Evolutionary conservation across 2,329 filamentous ascomycete genomes (phyloP).

Genomic region (Colletotrichum trifolii): DNA sequence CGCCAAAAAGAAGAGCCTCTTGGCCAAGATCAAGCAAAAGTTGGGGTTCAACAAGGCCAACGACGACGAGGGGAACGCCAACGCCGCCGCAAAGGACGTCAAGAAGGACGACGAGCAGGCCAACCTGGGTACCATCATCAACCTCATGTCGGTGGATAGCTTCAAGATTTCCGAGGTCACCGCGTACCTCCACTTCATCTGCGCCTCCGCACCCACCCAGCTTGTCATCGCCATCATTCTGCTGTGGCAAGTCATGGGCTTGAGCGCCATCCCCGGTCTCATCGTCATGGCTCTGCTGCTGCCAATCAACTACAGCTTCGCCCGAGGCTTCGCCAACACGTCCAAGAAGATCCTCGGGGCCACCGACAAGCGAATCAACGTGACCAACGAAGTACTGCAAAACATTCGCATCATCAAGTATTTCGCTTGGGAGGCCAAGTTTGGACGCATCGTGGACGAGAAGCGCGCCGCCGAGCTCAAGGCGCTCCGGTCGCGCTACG

Average conservation of each 20-base stretch:
- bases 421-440: conserved; percentile 97
- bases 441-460: conserved; percentile 86
- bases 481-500: conserved; percentile 83
- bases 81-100: conserved; percentile 49
- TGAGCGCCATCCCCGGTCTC: conserved; percentile 93
- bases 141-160: conserved; percentile 98
- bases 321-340: conserved; percentile 83
- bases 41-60: conserved; percentile 67
- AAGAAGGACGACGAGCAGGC: conserved; percentile 76
- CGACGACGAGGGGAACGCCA: conserved; percentile 45
- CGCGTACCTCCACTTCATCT: conserved; percentile 95
- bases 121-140: conserved; percentile 98
- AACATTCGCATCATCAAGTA: conserved; percentile 99
- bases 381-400: conserved; percentile 95
- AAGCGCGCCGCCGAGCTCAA: conserved; percentile 84
- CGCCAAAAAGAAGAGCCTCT: conserved; percentile 51
- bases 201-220: conserved; percentile 90
- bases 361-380: conserved; percentile 94
- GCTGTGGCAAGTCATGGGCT: conserved; percentile 89
- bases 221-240: conserved; percentile 82
- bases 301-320: conserved; percentile 90
- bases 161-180: conserved; percentile 98
- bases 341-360: conserved; percentile 93
- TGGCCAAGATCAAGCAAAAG: conserved; percentile 64
- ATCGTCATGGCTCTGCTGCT: conserved; percentile 89